phyloP scores from a whole-genome alignment of 306 rosid species.

The Echinosophora koreensis region DNA sequence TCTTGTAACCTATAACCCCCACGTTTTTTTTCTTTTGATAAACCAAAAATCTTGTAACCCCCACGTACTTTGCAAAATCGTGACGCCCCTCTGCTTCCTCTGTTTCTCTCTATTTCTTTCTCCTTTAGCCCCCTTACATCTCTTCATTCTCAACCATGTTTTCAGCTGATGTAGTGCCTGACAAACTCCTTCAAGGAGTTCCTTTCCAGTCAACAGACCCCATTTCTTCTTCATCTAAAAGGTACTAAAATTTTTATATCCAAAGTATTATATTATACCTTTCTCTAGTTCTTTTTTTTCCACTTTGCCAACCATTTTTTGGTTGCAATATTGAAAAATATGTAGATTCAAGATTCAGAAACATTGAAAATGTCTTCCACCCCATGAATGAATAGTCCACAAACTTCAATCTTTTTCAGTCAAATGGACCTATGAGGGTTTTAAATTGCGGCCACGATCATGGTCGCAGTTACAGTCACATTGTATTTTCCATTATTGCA shows the following conservation, averaged over 20 bases:
- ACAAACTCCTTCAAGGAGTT: conserved; percentile 62
- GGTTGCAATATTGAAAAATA: not conserved
- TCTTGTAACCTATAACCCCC: not conserved
- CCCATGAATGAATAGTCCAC: not conserved
- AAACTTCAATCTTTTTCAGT: conserved; percentile 3
- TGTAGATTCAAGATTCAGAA: not conserved
- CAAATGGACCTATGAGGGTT: not conserved
- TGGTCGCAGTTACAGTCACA: no score
- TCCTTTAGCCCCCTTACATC: not conserved
- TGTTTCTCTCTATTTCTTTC: conserved; percentile 22
- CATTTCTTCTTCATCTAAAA: conserved; percentile 55
- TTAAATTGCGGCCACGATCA: no score
- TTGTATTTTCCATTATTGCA: no score
- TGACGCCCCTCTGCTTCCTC: conserved; percentile 29
- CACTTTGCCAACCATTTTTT: not conserved
- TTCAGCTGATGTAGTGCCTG: conserved; percentile 69
- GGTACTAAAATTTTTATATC: conserved; percentile 48
- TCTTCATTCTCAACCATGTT: conserved; percentile 53
- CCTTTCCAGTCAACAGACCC: conserved; percentile 55
- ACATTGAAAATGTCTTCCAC: not conserved
- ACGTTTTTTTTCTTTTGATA: no score
- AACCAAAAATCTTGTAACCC: no score
- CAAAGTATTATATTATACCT: no score
- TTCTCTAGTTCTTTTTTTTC: conserved; percentile 7
- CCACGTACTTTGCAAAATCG: not conserved